Percentiles rank a stretch among this genome's conserved stretches.
phyloP scores from a whole-genome alignment of 371 early-diverging fungal genomes.

The Mucor indicus region DNA sequence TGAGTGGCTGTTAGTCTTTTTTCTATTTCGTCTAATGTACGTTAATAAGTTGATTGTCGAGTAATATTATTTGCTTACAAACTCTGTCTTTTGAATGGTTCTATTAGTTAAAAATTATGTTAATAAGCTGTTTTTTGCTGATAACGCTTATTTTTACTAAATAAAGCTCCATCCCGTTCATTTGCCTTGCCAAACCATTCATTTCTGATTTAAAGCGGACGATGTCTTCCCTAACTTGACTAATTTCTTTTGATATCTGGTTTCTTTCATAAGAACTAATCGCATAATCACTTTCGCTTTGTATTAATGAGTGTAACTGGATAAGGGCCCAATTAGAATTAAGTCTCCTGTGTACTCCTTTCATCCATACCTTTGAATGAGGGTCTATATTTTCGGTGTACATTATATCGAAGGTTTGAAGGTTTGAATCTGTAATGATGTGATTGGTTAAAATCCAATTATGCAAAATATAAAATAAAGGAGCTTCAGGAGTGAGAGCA shows the following conservation, averaged over 20 bases:
- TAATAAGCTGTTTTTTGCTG: background rate
- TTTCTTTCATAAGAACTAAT: conserved; percentile 3
- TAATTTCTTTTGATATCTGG: conserved; percentile 17
- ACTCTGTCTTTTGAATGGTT: conserved; percentile 24
- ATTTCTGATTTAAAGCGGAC: conserved; percentile 47
- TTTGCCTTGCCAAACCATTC: conserved; percentile 48
- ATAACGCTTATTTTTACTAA: conserved; percentile 21
- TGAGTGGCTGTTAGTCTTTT: conserved; percentile 56
- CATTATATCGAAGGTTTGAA: too few species aligned
- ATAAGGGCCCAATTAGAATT: conserved; percentile 17
- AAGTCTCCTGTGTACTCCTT: too few species aligned
- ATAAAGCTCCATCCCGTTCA: conserved; percentile 53
- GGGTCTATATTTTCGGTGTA: too few species aligned
- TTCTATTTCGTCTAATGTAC: conserved; percentile 31
- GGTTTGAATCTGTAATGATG: too few species aligned
- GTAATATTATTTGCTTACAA: conserved; percentile 7
- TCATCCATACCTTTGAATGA: too few species aligned
- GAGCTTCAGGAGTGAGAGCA: too few species aligned
- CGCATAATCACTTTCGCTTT: background rate
- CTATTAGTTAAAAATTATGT: conserved; percentile 1
- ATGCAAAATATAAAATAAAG: background rate
- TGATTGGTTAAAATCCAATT: too few species aligned
- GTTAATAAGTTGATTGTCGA: background rate
- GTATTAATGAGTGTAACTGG: background rate
- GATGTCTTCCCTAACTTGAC: conserved; percentile 40